Evolutionary conservation across 1,139 yeast genomes (phyloP).

Genomic region (Candida mesenterica): DNA sequence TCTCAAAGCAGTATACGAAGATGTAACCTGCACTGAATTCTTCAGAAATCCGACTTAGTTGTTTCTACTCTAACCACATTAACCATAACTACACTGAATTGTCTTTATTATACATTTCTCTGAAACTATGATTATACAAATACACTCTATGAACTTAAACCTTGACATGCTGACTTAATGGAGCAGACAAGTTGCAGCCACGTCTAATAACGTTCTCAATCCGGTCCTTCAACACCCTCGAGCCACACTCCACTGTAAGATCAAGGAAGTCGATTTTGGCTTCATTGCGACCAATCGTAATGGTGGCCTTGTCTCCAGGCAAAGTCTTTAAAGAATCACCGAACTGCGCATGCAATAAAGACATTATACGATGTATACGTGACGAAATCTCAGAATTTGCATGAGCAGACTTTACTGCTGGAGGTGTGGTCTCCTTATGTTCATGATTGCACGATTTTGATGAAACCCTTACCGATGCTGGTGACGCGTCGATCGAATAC

Average conservation of each 20-base stretch:
- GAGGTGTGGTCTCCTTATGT: conserved; percentile 22
- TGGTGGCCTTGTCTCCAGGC: conserved; percentile 47
- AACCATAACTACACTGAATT: no score
- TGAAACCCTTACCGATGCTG: conserved; percentile 88
- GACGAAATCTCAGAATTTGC: conserved; percentile 43
- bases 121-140: no score
- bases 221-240: conserved; percentile 77
- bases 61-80: no score
- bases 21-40: no score
- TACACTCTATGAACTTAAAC: no score
- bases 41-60: no score
- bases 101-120: no score
- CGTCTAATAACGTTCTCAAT: conserved; percentile 77
- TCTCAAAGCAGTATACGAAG: no score
- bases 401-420: conserved; percentile 25
- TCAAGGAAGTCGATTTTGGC: conserved; percentile 68
- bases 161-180: conserved; percentile 42
- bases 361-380: conserved; percentile 60
- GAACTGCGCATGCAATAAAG: conserved; percentile 77
- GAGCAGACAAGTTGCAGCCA: conserved; percentile 81
- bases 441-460: conserved; percentile 55
- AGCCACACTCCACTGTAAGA: conserved; percentile 71
- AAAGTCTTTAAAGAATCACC: conserved; percentile 65
- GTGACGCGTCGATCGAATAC: conserved; percentile 89
- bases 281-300: conserved; percentile 67